These are phyloP conservation scores for Neurospora terricola DNA, from an alignment of 495 filamentous ascomycete genomes.

Conservation along the genomic window DNA sequence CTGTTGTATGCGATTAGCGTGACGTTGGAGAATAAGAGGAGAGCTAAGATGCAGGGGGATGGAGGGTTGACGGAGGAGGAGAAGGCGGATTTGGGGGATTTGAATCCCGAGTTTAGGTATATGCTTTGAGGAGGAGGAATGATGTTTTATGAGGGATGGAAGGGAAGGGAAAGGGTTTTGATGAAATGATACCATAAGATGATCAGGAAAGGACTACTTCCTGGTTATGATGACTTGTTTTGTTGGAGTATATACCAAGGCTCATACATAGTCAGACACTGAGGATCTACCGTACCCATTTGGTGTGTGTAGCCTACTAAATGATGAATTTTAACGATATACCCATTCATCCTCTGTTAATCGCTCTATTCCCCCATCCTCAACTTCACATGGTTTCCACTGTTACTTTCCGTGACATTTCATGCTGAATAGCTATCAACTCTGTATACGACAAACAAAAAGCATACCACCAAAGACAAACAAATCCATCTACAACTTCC, in stretches of 20 bases:
- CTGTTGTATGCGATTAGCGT: slow-evolving; percentile 51
- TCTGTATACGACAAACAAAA: background rate
- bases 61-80: slow-evolving; percentile 58
- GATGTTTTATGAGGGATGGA: background rate
- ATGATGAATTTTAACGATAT: background rate
- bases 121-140: slow-evolving; percentile 15
- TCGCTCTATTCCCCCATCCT: background rate
- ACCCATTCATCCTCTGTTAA: background rate
- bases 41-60: slow-evolving; percentile 42
- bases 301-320: background rate
- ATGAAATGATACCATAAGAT: background rate
- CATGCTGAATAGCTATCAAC: no score
- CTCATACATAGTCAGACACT: background rate
- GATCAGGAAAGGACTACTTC: background rate
- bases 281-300: background rate
- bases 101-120: slow-evolving; percentile 56
- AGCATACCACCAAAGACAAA: background rate
- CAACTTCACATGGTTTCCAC: background rate
- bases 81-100: slow-evolving; percentile 62
- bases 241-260: background rate
- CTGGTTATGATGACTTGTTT: background rate
- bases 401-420: background rate
- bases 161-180: background rate
- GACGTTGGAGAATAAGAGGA: slow-evolving; percentile 53
- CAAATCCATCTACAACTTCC: background rate